Evolutionary conservation across 2,329 filamentous ascomycete species (phyloP), one percentile per base, ranked within the genome.

Genomic region (Hypoxylon sp.): DNA sequence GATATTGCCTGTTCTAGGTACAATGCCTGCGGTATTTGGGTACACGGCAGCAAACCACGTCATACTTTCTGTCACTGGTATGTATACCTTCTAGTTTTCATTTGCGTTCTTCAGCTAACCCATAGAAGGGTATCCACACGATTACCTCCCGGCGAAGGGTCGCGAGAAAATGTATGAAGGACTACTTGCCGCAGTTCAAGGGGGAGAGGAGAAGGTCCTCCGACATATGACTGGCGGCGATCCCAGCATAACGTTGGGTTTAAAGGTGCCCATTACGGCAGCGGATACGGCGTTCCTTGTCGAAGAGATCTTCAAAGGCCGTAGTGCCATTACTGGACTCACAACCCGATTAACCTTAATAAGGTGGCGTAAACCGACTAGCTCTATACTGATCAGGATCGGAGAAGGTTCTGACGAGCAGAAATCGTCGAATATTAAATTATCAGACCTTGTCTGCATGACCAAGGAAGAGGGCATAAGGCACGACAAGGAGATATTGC

Each of bases 1-100:
- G n/a, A 99, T 99, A 63, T 81, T 99, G 8, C 96, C 96, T 0
- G 96, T 99, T 0, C 83, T 99, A 2, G 96, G 96, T 0, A 99
- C 96, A 0, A 98, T 99, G 94, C 96, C 96, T 0, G 95, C 96
- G 2, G 91, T 98, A 0, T 99, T 99, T 79, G 96, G 96, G 8
- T 92, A 98, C 62, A 92, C 92, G 0, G 89, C 93, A 8, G 96
- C 96, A 3, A 99, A 98, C 80, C 94, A 98, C 78, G 90, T 98
- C 66, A 95, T 99, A 71, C 86, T 97, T 62, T 88, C 90, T 64
- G 88, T 98, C 51, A 84, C 87, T 5, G 83, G 83, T 83, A 75
- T 37, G 75, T 24, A 9, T 17, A 9, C 17, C 22, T 53, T 1
- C 24, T 8, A 11, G 0, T 31, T 31, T 61, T 8, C 44, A 6